Evolutionary conservation across 768 basidiomycete species (phyloP), one percentile per base, ranked within the genome.

Genomic region (Clitopilus hobsonii): DNA sequence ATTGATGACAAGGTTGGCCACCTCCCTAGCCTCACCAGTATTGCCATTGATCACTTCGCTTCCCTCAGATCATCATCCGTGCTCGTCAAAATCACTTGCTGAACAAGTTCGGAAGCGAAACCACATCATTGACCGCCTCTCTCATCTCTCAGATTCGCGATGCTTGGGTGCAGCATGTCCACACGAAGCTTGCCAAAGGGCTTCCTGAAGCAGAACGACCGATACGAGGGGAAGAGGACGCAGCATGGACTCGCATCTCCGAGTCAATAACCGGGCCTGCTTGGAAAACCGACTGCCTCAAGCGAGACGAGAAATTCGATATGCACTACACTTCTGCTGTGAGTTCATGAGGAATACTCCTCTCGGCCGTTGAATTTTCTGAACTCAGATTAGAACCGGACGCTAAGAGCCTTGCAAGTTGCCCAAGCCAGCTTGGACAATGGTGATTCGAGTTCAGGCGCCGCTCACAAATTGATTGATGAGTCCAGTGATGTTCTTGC

Each of bases 1-100:
- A 97, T 99, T 58, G 97, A 99, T 65, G 97, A 98, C 80, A 99
- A 99, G 84, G 96, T 91, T 56, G 52, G 74, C 3, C 22, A 23
- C 41, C 56, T 27, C 10, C 6, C 24, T 55, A 55, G 25, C 10
- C 22, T 45, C 22, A 18, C 16, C 18, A 18, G 41, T 10, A 45
- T 45, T 20, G n/a, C 2, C 22, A 45, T 18, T 45, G n/a, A 45
- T 4, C 3, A 20, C n/a, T 18, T 45, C 22, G 16, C 22, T 23
- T 16, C 22, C 3, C n/a, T 20, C 51, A 98, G 97, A 99, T 98
- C 67, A 98, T 98, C 62, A 68, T 89, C 36, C 85, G 95, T 36
- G 92, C 96, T 7, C 85, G 97, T 23, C 92, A 87, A 70, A 85
- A 84, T 53, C 75, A 90, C 63, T 77, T 93, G 16, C 67, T 90